Evolutionary conservation across 1,284 basidiomycete species (phyloP), one percentile per base, ranked within the genome.

Genomic region (Austropuccinia psidii): DNA sequence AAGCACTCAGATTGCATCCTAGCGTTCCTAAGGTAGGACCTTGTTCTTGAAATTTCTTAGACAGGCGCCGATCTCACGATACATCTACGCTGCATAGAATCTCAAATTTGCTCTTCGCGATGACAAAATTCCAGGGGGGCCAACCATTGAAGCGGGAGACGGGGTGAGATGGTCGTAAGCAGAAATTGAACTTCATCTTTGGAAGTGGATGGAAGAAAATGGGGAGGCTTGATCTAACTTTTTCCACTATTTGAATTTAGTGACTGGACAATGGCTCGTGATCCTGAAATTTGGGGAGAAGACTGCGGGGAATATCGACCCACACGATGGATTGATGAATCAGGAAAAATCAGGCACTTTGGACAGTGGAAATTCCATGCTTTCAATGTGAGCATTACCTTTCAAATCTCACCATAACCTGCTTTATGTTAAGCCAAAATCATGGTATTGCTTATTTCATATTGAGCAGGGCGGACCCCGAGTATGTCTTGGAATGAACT

Each of bases 231-330:
- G n/a, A 19, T 24, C 27, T 24, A 39, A 4, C 33, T 55, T 13
- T 39, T 43, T 43, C 15, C 45, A 13, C 21, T 33, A 29, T 11
- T 11, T 43, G 19, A 13, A 39, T 24, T 62, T 70, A 66, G 49
- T n/a, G 76, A 78, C 54, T 77, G 77, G 77, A 45, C 24, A 1
- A 74, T 75, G 61, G 76, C 54, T 0, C 72, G 77, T 31, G 65
- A 72, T 27, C 41, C 54, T 1, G 15, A 50, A 5, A 41, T 77
- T 13, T 78, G 77, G 77, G 77, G 77, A 0, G 57, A 43, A 0
- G 75, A 78, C 52, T 76, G 76, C 19, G 52, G 43, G 2, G 61
- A 76, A 67, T 78, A 75, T 69, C 73, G 75, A 41, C 78, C 78
- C 4, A 29, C 39, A 5, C 60, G 78, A 0, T 78, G 76, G 76